Evolutionary conservation across 108 stramenopile genomes (phyloP).

Genomic region (Epithemia pelagica): DNA sequence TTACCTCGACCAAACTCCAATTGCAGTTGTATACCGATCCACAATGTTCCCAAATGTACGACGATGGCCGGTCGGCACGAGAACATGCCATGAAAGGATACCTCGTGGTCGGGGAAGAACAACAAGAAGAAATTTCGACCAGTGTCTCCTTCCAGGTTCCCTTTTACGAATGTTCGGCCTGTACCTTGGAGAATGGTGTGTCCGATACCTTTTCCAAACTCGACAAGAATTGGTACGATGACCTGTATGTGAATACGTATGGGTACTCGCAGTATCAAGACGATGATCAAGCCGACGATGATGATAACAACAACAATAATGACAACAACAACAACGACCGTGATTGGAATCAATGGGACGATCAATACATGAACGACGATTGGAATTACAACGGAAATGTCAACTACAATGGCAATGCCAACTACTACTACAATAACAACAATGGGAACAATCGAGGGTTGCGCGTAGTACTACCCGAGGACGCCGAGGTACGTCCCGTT

Average conservation of each 20-base stretch:
- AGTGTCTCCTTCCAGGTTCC: slow-evolving; percentile 74
- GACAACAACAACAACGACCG: slow-evolving; percentile 13
- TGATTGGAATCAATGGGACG: too few relatives aligned
- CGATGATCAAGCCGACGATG: slow-evolving; percentile 21
- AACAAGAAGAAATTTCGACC: slow-evolving; percentile 32
- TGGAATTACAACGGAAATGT: too few relatives aligned
- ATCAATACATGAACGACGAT: too few relatives aligned
- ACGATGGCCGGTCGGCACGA: slow-evolving; percentile 39
- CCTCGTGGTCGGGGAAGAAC: too few relatives aligned
- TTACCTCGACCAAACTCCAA: slow-evolving; percentile 72
- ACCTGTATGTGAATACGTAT: slow-evolving; percentile 53
- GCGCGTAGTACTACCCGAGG: too few relatives aligned
- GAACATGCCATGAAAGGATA: slow-evolving; percentile 44
- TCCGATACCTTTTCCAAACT: slow-evolving; percentile 65
- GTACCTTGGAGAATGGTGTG: slow-evolving; percentile 49
- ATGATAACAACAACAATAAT: slow-evolving; percentile 42
- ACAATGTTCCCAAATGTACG: slow-evolving; percentile 50
- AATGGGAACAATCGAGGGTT: too few relatives aligned
- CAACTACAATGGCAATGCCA: too few relatives aligned
- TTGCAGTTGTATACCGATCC: slow-evolving; percentile 73
- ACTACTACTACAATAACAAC: too few relatives aligned
- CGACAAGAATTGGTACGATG: slow-evolving; percentile 71
- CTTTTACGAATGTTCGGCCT: slow-evolving; percentile 70
- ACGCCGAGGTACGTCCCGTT: too few relatives aligned
- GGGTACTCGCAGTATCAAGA: slow-evolving; percentile 21